Evolutionary conservation across 805 yeast genomes (phyloP), one percentile per base, ranked within the genome.

Genomic region (Yamadazyma philogaea): DNA sequence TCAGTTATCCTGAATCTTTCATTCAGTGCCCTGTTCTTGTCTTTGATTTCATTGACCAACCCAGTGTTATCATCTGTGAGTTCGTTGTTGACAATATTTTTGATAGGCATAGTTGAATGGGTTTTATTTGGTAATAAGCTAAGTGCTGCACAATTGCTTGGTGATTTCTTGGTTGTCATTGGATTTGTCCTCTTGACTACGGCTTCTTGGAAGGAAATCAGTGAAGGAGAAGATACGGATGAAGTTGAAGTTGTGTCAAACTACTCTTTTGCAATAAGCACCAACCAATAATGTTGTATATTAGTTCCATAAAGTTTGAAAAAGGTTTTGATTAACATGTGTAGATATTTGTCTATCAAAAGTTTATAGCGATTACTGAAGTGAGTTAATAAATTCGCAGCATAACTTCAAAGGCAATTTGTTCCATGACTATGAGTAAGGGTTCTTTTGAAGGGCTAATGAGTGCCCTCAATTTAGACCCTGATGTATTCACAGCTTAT

Each of bases 101-200:
- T 87, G 40, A 93, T 88, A 34, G 95, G 96, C 0, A 39, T 85
- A 1, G 80, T 80, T 16, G 96, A 87, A 56, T 85, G 84, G 82
- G 41, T 74, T 0, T 51, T 84, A 7, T 84, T 84, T 63, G 85
- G 82, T 4, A 75, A 78, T 18, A 67, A 60, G 2, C 66, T 87
- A 40, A 71, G 79, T 12, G 30, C 56, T 1, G 75, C 72, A 21
- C 93, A 87, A 43, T 48, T 85, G 21, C 2, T 77, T 3, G 96
- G 96, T 6, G 88, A 90, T 44, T 34, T 77, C 3, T 59, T 87
- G 35, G 86, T 87, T 27, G 72, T 85, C 30, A 55, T 72, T 17
- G 96, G 96, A 0, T 88, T 87, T 57, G 72, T 61, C 0, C 58
- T 87, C 30, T 71, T 88, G 53, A 79, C 85, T 5, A 66, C 71